These are phyloP conservation scores for Aspergillus cavernicola DNA, from an alignment of 495 filamentous ascomycete species.

Conservation along the genomic window DNA sequence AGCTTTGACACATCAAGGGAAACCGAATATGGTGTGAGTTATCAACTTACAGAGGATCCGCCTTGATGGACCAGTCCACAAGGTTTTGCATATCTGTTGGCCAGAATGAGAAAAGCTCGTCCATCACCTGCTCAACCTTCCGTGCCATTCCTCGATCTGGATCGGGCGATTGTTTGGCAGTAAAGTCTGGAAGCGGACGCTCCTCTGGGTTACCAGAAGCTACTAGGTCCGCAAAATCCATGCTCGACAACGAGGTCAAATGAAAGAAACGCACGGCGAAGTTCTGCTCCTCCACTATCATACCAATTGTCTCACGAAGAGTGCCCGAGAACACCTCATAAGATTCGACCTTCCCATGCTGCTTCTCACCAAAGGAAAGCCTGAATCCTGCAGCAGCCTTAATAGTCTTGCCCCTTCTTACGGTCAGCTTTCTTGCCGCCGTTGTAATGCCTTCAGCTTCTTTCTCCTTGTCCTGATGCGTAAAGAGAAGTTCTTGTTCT, in stretches of 20 bases:
- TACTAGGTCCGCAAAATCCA: constrained; percentile 80
- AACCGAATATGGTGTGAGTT: too few species aligned
- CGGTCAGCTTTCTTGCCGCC: constrained; percentile 85
- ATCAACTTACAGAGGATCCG: constrained; percentile 70
- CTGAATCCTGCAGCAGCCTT: constrained; percentile 62
- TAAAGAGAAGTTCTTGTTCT: constrained; percentile 86
- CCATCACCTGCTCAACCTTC: constrained; percentile 77
- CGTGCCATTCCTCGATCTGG: constrained; percentile 79
- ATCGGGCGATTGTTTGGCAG: constrained; percentile 69
- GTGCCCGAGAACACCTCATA: constrained; percentile 81
- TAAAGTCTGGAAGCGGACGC: constrained; percentile 65
- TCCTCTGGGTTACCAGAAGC: constrained; percentile 60
- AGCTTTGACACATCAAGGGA: constrained; percentile 6
- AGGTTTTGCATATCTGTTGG: constrained; percentile 72
- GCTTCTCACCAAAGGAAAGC: constrained; percentile 55
- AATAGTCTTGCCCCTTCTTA: constrained; percentile 83
- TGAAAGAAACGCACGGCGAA: constrained; percentile 94
- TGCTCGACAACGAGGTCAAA: constrained; percentile 67
- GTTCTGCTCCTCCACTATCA: constrained; percentile 89
- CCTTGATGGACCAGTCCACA: constrained; percentile 76
- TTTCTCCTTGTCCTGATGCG: constrained; percentile 77
- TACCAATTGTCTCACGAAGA: constrained; percentile 70
- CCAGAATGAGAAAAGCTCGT: constrained; percentile 79
- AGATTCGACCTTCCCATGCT: constrained; percentile 63
- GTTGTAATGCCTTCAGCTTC: constrained; percentile 62